phyloP scores from a whole-genome alignment of 805 yeast genomes.

The Metschnikowia gruessii region DNA sequence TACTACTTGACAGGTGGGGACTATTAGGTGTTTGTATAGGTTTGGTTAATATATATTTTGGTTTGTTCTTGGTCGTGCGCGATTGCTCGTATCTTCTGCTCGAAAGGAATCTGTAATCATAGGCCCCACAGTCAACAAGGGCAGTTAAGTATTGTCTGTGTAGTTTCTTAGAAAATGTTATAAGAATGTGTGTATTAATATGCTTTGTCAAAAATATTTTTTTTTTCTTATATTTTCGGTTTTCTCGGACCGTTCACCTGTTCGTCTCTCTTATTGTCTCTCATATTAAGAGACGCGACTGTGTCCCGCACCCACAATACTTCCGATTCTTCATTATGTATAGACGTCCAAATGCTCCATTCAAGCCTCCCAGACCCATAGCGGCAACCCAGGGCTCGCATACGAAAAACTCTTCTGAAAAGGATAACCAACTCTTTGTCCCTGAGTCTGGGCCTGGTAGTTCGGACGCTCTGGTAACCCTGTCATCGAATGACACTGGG shows the following conservation, averaged over 20 bases:
- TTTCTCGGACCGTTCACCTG: too few relatives aligned
- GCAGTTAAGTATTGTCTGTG: too few relatives aligned
- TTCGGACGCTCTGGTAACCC: neutral
- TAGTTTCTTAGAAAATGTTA: too few relatives aligned
- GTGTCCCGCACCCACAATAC: slow-evolving; percentile 8
- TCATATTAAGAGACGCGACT: too few relatives aligned
- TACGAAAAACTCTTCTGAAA: neutral
- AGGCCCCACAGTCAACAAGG: too few relatives aligned
- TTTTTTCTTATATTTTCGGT: too few relatives aligned
- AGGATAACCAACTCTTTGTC: slow-evolving; percentile 1
- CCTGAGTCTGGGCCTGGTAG: slow-evolving; percentile 2
- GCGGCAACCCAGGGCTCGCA: neutral
- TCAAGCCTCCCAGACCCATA: slow-evolving; percentile 47
- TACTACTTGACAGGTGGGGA: slow-evolving; percentile 36
- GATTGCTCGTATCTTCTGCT: neutral
- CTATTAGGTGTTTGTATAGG: slow-evolving; percentile 9
- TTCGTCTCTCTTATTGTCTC: too few relatives aligned
- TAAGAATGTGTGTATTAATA: too few relatives aligned
- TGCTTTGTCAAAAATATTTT: too few relatives aligned
- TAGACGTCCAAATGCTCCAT: slow-evolving; percentile 42
- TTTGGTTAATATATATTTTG: slow-evolving; percentile 4
- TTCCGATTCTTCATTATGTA: slow-evolving; percentile 17
- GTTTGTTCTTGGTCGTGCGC: neutral
- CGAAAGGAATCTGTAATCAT: too few relatives aligned
- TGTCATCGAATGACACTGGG: neutral